A percentile compares a stretch with the other conserved stretches of the same genome.
phyloP scores from a whole-genome alignment of 1,284 basidiomycete genomes.

The Sporisorium exsertum region DNA sequence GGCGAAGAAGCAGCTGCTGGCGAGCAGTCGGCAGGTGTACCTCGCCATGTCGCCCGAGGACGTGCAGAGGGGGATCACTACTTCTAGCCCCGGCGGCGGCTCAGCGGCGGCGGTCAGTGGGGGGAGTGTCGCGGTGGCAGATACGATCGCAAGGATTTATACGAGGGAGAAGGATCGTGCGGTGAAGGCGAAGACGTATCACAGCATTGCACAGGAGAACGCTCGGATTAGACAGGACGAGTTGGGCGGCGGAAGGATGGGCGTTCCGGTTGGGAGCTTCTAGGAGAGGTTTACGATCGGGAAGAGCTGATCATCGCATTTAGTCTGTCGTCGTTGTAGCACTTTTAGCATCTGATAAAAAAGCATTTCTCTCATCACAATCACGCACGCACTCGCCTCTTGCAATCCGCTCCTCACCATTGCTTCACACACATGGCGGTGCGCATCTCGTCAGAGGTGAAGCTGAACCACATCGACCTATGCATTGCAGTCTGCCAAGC shows the following conservation, averaged over 20 bases:
- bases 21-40: conserved; percentile 44
- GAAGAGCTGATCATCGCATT: no score
- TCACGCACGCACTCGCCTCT: no score
- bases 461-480: background rate
- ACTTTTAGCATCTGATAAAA: no score
- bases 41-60: conserved; percentile 52
- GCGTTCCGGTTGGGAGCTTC: conserved; percentile 24
- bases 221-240: conserved; percentile 52
- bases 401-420: no score
- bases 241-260: conserved; percentile 56
- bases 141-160: conserved; percentile 52
- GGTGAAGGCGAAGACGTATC: conserved; percentile 47
- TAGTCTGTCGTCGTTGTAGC: no score
- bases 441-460: no score
- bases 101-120: background rate
- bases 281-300: background rate
- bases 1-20: conserved; percentile 60
- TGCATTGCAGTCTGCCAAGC: conserved; percentile 6
- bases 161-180: conserved; percentile 50
- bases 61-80: conserved; percentile 55
- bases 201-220: conserved; percentile 45
- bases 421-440: no score
- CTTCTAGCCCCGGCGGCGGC: conserved; percentile 14
- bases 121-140: conserved; percentile 31
- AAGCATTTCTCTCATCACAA: no score